Conservation (phyloP, 1,284 basidiomycete species). For the Erythrobasidium hasegawianum region DNA sequence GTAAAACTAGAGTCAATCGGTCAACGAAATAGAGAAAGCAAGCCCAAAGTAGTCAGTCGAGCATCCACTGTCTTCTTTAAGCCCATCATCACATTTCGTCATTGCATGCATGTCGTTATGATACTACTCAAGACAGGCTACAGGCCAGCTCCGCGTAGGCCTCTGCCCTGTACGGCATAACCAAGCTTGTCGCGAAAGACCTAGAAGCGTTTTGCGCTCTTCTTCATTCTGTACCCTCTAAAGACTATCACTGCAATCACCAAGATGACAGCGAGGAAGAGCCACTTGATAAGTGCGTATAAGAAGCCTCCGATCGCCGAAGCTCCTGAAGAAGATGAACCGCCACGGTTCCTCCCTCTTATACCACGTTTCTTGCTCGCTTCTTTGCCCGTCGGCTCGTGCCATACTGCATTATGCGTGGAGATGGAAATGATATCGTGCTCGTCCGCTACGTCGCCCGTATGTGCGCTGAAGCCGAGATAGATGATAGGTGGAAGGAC, state of each 20-base stretch:
- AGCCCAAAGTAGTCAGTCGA: no score
- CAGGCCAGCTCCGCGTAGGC: no score
- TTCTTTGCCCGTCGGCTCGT: slow-evolving; percentile 34
- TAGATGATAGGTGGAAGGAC: slow-evolving; percentile 69
- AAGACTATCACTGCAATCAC: slow-evolving; percentile 52
- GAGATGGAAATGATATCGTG: slow-evolving; percentile 50
- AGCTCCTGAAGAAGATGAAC: slow-evolving; percentile 22
- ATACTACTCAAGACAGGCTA: no score
- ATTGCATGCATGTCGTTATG: no score
- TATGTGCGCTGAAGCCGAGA: slow-evolving; percentile 86
- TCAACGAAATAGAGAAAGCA: no score
- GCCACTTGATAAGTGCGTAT: slow-evolving; percentile 56
- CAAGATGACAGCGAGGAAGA: slow-evolving; percentile 59
- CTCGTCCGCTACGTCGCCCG: slow-evolving; percentile 70
- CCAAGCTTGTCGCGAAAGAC: no score
- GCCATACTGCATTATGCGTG: slow-evolving; percentile 40
- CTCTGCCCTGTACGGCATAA: no score
- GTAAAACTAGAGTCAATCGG: no score
- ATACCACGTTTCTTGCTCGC: slow-evolving; percentile 9
- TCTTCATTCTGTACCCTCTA: slow-evolving; percentile 30
- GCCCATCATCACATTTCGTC: no score
- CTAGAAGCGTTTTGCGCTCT: slow-evolving; percentile 36
- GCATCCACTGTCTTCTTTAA: no score
- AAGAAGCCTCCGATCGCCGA: slow-evolving; percentile 44
- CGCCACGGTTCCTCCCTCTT: slow-evolving; percentile 28